Evolutionary conservation across 176 grass and related monocot species (phyloP), one percentile per base, ranked within the genome.

Genomic region (Hordeum marinum): DNA sequence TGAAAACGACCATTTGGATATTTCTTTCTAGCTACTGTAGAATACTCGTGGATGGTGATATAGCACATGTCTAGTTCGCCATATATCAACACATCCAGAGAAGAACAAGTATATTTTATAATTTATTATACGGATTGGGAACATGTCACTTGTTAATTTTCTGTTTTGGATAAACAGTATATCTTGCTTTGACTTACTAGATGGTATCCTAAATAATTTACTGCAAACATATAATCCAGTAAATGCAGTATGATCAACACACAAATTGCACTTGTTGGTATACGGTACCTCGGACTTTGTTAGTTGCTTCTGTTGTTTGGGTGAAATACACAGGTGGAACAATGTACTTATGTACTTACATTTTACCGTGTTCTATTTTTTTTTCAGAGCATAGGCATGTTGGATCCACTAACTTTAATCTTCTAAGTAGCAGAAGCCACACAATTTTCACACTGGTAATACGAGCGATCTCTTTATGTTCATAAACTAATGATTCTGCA

Each of bases 401-500:
- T 81, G 97, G 97, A n/a, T 96, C 94, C 82, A 99, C 92, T 80
- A 99, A 99, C 84, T 99, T 99, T 84, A 99, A 99, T 75, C 68
- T 99, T 68, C 84, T 96, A 34, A 99, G 97, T 88, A 99, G 97
- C 90, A 94, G 97, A 96, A 99, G 97, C 85, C 97, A 99, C 89
- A 99, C 97, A 85, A 99, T 99, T 89, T 99, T 99, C 83, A 99
- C 97, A 78, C 83, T 99, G 97, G 97, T 99, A 96, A 84, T 82
- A 40, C 26, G 37, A 73, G 25, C 18, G 6, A 34, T 45, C 25
- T 25, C 9, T 23, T 61, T 83, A 14, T 62, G 17, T 45, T 48
- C 41, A 37, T 61, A 61, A 61, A 61, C 9, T 61, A 61, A 61
- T 61, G 54, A 57, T 57, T 57, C 54, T 57, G 54, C 54, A 57